These are phyloP conservation scores for Aspergillus coremiiformis DNA, from an alignment of 495 filamentous ascomycete species.

Conservation along the genomic window DNA sequence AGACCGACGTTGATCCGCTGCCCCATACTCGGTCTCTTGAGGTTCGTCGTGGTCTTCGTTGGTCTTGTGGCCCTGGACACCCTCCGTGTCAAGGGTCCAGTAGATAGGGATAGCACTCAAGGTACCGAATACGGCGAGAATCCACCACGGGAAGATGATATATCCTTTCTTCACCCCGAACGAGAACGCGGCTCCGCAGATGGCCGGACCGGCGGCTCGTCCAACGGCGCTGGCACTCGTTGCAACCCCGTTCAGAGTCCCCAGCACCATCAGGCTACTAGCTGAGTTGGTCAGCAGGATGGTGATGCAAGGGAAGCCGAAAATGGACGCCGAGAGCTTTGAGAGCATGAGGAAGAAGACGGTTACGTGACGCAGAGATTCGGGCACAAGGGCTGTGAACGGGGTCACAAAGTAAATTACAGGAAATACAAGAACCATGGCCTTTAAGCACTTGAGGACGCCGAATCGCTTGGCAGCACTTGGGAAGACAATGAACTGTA, in stretches of 20 bases:
- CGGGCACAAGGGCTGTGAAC: slow-evolving; percentile 57
- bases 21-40: not conserved
- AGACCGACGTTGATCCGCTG: not conserved
- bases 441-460: slow-evolving; percentile 59
- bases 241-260: slow-evolving; percentile 83
- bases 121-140: slow-evolving; percentile 50
- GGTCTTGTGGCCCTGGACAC: slow-evolving; percentile 45
- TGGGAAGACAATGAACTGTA: slow-evolving; percentile 78
- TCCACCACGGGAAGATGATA: slow-evolving; percentile 74
- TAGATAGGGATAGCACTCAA: slow-evolving; percentile 60
- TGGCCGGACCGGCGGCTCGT: slow-evolving; percentile 65
- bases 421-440: slow-evolving; percentile 55
- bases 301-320: slow-evolving; percentile 81
- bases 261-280: slow-evolving; percentile 62
- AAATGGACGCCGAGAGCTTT: slow-evolving; percentile 65
- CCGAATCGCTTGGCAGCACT: slow-evolving; percentile 59
- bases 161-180: slow-evolving; percentile 64
- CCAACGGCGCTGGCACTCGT: slow-evolving; percentile 74
- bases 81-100: slow-evolving; percentile 69
- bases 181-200: slow-evolving; percentile 58
- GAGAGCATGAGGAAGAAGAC: slow-evolving; percentile 45
- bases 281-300: slow-evolving; percentile 88
- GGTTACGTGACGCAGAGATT: slow-evolving; percentile 30
- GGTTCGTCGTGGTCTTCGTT: slow-evolving; percentile 18
- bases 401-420: slow-evolving; percentile 66